Evolutionary conservation across 2,329 filamentous ascomycete genomes (phyloP).

Genomic region (Colletotrichum abscissum): DNA sequence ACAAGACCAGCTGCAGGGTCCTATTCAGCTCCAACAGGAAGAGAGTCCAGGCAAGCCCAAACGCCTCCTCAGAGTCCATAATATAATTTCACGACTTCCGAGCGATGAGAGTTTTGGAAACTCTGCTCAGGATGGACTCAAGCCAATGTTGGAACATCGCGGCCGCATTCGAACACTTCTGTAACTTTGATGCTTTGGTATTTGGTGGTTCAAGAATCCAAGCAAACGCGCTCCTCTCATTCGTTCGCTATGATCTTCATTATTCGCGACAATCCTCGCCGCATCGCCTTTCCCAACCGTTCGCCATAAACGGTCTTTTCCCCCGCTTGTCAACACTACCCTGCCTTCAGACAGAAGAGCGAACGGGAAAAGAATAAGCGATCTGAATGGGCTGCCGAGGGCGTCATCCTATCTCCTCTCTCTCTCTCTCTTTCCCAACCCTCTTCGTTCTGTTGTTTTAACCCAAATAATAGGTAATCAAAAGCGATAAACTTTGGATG

Average conservation of each 20-base stretch:
- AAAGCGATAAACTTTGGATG: not conserved
- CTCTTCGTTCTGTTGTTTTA: not conserved
- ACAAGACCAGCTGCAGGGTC: not conserved
- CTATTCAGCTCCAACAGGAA: not conserved
- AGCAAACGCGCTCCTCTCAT: not conserved
- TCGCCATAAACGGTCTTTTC: slow-evolving; percentile 6
- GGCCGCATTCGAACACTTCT: slow-evolving; percentile 19
- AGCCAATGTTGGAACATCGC: slow-evolving; percentile 19
- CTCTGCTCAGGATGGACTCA: not conserved
- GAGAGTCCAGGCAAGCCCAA: not conserved
- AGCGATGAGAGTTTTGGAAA: not conserved
- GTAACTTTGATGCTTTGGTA: slow-evolving; percentile 1
- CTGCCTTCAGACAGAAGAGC: not conserved
- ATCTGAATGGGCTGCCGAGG: not conserved
- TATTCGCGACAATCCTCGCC: slow-evolving; percentile 29
- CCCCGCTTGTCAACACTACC: slow-evolving; percentile 15
- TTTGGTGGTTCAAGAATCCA: not conserved
- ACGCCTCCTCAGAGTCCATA: not conserved
- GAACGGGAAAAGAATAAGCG: not conserved
- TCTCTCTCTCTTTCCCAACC: not conserved
- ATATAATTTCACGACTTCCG: too few relatives aligned
- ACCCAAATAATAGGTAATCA: not conserved
- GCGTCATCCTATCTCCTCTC: slow-evolving; percentile 21
- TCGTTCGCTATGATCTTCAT: not conserved
- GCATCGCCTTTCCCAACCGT: not conserved